Conservation (phyloP, 805 yeast genomes). For the Wickerhamiella hasegawae region DNA sequence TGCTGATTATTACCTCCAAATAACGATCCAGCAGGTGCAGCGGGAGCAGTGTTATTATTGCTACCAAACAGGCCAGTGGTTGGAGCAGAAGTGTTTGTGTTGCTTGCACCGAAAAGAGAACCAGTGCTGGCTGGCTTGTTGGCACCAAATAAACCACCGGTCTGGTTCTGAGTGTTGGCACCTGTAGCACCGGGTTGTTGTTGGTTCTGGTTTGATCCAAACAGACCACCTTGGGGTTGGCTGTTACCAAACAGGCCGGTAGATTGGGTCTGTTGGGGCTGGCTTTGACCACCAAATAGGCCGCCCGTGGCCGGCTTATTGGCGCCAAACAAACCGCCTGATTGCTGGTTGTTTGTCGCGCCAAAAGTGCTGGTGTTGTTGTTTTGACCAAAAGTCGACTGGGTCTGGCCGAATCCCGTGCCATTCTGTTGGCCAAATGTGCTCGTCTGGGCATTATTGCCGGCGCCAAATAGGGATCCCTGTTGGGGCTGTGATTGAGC, state of each 20-base stretch:
- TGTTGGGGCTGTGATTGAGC: conserved; percentile 3
- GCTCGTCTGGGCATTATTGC: conserved; percentile 8
- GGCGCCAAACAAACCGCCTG: conserved; percentile 25
- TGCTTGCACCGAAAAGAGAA: conserved; percentile 1
- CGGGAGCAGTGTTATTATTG: no score
- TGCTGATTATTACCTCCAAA: background rate
- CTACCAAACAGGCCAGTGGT: background rate
- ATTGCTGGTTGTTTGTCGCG: conserved; percentile 6
- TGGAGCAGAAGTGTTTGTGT: background rate
- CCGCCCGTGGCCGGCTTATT: conserved; percentile 12
- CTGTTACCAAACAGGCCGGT: conserved; percentile 20
- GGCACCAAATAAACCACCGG: conserved; percentile 4
- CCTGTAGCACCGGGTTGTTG: no score
- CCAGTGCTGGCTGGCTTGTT: conserved; percentile 1
- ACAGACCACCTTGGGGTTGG: conserved; percentile 16
- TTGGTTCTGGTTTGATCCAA: conserved; percentile 16
- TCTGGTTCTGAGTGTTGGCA: conserved; percentile 6
- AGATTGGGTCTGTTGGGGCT: conserved; percentile 10
- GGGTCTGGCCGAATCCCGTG: no score
- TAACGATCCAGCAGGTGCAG: background rate
- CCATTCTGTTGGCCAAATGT: no score
- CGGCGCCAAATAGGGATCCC: conserved; percentile 10
- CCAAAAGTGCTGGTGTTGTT: conserved; percentile 2
- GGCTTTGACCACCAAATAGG: conserved; percentile 8
- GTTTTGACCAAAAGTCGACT: conserved; percentile 14